Conservation (phyloP, 495 filamentous ascomycete species). For the Oidiodendron maius region DNA sequence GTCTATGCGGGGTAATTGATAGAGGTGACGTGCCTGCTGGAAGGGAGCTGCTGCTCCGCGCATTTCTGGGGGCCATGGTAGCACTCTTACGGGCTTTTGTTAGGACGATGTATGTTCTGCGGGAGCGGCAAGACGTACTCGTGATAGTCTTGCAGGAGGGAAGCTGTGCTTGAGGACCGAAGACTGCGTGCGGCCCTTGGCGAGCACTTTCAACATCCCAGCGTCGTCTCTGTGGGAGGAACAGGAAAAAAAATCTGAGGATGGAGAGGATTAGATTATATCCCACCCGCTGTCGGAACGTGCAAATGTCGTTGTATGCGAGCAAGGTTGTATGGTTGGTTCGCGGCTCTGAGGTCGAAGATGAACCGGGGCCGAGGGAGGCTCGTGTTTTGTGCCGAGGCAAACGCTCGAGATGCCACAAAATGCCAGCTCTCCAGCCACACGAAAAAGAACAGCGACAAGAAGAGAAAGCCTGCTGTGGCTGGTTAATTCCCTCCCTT, state of each 20-base stretch:
- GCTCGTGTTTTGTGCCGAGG: too few species aligned
- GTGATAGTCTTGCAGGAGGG: constrained; percentile 21
- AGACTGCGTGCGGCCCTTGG: constrained; percentile 35
- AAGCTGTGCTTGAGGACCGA: constrained; percentile 32
- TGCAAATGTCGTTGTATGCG: too few species aligned
- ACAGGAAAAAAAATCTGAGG: constrained; percentile 10
- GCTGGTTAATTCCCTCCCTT: too few species aligned
- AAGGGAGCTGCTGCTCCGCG: constrained; percentile 50
- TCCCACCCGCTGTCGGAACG: too few species aligned
- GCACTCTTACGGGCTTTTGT: constrained; percentile 6
- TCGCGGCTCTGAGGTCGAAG: too few species aligned
- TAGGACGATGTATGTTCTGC: constrained; percentile 6
- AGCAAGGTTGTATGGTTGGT: too few species aligned
- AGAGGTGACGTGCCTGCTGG: constrained; percentile 37
- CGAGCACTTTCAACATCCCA: constrained; percentile 39
- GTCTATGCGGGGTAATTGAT: constrained; percentile 12
- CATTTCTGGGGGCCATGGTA: constrained; percentile 30
- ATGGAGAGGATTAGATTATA: constrained; percentile 1
- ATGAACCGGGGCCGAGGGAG: too few species aligned
- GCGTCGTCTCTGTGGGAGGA: constrained; percentile 19
- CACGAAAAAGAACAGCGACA: too few species aligned
- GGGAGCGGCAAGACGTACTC: constrained; percentile 21
- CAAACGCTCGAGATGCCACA: too few species aligned
- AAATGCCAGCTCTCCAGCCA: too few species aligned
- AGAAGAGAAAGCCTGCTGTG: too few species aligned